A percentile compares a stretch with the other conserved stretches of the same genome.
Conservation (phyloP, 352 stramenopile genomes). For the Pythium utonaiense region DNA sequence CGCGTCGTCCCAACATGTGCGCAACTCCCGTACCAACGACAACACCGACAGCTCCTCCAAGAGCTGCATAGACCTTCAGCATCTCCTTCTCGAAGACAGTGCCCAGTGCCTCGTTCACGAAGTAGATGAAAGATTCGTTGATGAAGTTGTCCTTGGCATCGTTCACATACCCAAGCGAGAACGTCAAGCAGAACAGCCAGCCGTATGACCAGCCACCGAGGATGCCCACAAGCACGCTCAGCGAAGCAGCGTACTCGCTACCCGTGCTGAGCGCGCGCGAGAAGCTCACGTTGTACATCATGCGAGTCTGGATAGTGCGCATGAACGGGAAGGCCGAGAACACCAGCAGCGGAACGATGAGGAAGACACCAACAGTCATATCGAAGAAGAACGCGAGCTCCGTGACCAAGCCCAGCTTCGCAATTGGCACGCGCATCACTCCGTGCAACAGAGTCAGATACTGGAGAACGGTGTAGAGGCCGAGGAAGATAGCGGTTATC, state of each 20-base stretch:
- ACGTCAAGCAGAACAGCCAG: slow-evolving; percentile 78
- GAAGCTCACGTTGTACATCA: slow-evolving; percentile 91
- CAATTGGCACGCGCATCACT: slow-evolving; percentile 53
- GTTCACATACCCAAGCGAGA: slow-evolving; percentile 84
- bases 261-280: slow-evolving; percentile 77
- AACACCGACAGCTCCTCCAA: slow-evolving; percentile 45
- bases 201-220: slow-evolving; percentile 74
- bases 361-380: slow-evolving; percentile 73
- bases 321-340: slow-evolving; percentile 86
- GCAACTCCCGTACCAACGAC: slow-evolving; percentile 47
- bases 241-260: slow-evolving; percentile 73
- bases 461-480: slow-evolving; percentile 70
- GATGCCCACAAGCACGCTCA: slow-evolving; percentile 71
- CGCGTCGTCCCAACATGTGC: slow-evolving; percentile 58
- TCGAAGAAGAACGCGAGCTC: slow-evolving; percentile 88
- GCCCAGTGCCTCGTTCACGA: slow-evolving; percentile 50
- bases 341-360: slow-evolving; percentile 67
- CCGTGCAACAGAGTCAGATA: slow-evolving; percentile 76
- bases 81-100: slow-evolving; percentile 51
- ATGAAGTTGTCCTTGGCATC: slow-evolving; percentile 63
- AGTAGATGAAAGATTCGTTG: slow-evolving; percentile 85
- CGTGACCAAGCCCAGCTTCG: slow-evolving; percentile 61
- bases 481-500: slow-evolving; percentile 63
- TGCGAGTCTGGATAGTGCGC: slow-evolving; percentile 85
- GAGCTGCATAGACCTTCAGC: slow-evolving; percentile 70